Conservation (phyloP, 345 rosid genomes). For the Eucalyptus curtisii region DNA sequence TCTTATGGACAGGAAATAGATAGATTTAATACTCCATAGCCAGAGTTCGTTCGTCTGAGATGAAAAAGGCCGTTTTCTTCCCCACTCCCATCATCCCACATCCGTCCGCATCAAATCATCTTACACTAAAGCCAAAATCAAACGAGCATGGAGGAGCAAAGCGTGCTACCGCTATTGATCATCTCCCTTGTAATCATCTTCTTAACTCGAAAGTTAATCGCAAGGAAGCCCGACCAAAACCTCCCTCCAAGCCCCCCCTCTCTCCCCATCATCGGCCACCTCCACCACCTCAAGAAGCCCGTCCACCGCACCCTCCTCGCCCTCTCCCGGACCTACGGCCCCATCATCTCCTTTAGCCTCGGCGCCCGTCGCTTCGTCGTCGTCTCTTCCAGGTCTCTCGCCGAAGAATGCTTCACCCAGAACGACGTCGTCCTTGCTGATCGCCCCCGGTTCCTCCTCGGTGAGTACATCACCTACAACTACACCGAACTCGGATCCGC, state of each 20-base stretch:
- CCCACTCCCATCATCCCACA: not conserved
- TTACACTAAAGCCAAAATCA: not conserved
- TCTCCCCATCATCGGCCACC: slow-evolving; percentile 6
- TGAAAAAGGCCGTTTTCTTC: not conserved
- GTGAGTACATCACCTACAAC: slow-evolving; percentile 8
- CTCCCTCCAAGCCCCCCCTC: not conserved
- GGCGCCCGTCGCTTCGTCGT: slow-evolving; percentile 4
- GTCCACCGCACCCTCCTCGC: not conserved
- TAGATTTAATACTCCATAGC: not conserved
- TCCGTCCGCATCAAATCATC: not conserved
- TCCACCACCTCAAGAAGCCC: slow-evolving; percentile 1
- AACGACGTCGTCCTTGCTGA: slow-evolving; percentile 15
- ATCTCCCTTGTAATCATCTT: not conserved
- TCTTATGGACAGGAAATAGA: not conserved
- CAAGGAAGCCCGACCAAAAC: not conserved
- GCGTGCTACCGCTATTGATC: not conserved
- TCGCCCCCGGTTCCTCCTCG: not conserved
- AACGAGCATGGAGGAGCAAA: not conserved
- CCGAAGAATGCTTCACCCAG: slow-evolving; percentile 8
- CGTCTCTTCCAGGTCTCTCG: not conserved
- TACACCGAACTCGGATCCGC: not conserved
- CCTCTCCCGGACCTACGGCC: not conserved
- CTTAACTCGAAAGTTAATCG: not conserved
- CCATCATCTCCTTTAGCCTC: slow-evolving; percentile 3
- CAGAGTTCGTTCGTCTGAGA: not conserved